These are phyloP conservation scores for Epicoccum sorghinum DNA, from an alignment of 2,329 filamentous ascomycete species.

Conservation along the genomic window DNA sequence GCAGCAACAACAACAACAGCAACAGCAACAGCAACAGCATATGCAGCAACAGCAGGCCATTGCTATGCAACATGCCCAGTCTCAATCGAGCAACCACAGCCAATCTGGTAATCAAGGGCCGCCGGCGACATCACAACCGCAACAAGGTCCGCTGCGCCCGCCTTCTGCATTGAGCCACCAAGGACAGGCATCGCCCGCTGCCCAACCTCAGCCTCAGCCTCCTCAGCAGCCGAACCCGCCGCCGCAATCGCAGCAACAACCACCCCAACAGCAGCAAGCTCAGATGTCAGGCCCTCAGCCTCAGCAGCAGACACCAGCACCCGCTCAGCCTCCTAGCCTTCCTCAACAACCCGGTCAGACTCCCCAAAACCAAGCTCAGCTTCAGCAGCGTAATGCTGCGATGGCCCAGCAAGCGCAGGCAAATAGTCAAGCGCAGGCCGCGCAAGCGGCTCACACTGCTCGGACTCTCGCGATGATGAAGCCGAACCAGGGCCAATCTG, in stretches of 20 bases:
- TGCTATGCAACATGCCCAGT: conserved; percentile 56
- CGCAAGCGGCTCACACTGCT: conserved; percentile 17
- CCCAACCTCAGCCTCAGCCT: conserved; percentile 42
- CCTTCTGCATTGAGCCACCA: conserved; percentile 49
- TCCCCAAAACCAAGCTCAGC: conserved; percentile 44
- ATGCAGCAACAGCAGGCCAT: conserved; percentile 49
- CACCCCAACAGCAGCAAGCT: conserved; percentile 43
- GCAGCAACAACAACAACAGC: conserved; percentile 50
- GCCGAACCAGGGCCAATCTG: conserved; percentile 31
- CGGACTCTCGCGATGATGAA: conserved; percentile 41
- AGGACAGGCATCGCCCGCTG: conserved; percentile 48
- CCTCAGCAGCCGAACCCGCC: conserved; percentile 48
- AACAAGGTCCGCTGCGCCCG: conserved; percentile 47
- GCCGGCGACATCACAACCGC: conserved; percentile 42
- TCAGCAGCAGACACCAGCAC: conserved; percentile 51
- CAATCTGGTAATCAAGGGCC: conserved; percentile 50
- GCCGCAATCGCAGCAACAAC: conserved; percentile 49
- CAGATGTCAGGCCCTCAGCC: conserved; percentile 51
- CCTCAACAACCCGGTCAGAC: conserved; percentile 43
- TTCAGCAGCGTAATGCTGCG: conserved; percentile 27
- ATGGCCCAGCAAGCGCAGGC: conserved; percentile 30
- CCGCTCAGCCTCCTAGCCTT: conserved; percentile 43
- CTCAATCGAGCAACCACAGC: conserved; percentile 57
- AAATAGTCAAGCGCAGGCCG: conserved; percentile 23
- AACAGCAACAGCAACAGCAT: conserved; percentile 49